A percentile compares a stretch with the other conserved stretches of the same genome.
phyloP scores from a whole-genome alignment of 768 basidiomycete genomes.

The Phanerodontia chrysosporium region DNA sequence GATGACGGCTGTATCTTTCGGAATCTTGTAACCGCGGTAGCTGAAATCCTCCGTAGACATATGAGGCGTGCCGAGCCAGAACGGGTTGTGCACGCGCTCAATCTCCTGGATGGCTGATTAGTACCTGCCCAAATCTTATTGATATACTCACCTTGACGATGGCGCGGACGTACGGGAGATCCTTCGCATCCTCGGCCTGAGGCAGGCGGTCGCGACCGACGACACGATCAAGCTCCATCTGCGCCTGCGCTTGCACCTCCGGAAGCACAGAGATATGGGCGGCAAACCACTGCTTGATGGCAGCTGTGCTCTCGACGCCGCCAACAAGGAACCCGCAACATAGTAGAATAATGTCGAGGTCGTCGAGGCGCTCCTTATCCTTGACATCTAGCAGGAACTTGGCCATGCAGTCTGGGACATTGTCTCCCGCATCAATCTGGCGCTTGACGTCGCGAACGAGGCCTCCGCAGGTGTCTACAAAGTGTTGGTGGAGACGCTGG shows the following conservation, averaged over 20 bases:
- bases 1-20: constrained; percentile 25
- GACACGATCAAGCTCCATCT: constrained; percentile 25
- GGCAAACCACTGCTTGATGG: constrained; percentile 30
- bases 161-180: constrained; percentile 26
- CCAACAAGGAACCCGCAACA: constrained; percentile 41
- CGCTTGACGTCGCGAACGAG: constrained; percentile 35
- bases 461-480: constrained; percentile 35
- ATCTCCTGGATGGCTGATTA: constrained; percentile 13
- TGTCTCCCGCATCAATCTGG: constrained; percentile 32
- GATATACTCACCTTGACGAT: constrained; percentile 20
- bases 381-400: constrained; percentile 30
- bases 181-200: constrained; percentile 18
- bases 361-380: constrained; percentile 31
- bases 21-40: constrained; percentile 27
- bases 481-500: constrained; percentile 33
- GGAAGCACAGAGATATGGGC: constrained; percentile 19
- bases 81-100: constrained; percentile 22
- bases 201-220: constrained; percentile 23
- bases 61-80: constrained; percentile 29
- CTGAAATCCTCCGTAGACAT: constrained; percentile 25
- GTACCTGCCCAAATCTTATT: not conserved
- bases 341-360: constrained; percentile 37
- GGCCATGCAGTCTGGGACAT: constrained; percentile 39
- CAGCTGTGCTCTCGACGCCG: constrained; percentile 39
- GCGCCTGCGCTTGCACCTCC: constrained; percentile 22